Evolutionary conservation across 805 yeast species (phyloP), one percentile per base, ranked within the genome.

Genomic region (Spathaspora arborariae): DNA sequence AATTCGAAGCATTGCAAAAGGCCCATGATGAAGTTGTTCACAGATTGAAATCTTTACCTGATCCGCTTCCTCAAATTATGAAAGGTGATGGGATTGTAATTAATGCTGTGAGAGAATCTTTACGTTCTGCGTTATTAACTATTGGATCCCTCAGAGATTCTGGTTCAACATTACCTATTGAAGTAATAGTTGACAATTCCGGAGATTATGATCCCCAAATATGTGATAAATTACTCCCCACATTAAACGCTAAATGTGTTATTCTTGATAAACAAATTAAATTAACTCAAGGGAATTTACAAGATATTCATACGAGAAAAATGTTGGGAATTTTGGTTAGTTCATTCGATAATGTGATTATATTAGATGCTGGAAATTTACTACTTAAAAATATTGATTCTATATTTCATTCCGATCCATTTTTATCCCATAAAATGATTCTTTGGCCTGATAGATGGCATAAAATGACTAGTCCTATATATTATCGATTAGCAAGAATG

Each of bases 361-460:
- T 60, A 6, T 49, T 68, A 24, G 74, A 68, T 49, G 60, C 70
- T 2, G 71, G 65, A 49, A 65, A 60, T 45, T 55, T 66, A 51
- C 64, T 71, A 1, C 51, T 67, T 27, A 56, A 55, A 30, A 64
- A 65, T 39, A 59, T 66, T 2, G 72, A 66, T 45, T 42, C 45
- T 2, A 51, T 67, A 16, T 42, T 68, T 9, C 45, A 54, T 27
- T 38, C 59, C 11, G 59, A 58, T 27, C 59, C 64, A 6, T 68
- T 54, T 46, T 41, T 58, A 20, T 41, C 56, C 13, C 55, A 64
- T 1, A 58, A 59, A 20, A 65, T 62, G 51, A 44, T 68, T 11
- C 45, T 68, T 38, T 68, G 72, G 71, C 74, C 72, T 1, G 69
- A 67, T 46, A 48, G 59, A 33, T 65, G 69, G 69, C 67, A 62